Evolutionary conservation across 768 basidiomycete genomes (phyloP), one percentile per base, ranked within the genome.

Genomic region (Leucocoprinus leucothites): DNA sequence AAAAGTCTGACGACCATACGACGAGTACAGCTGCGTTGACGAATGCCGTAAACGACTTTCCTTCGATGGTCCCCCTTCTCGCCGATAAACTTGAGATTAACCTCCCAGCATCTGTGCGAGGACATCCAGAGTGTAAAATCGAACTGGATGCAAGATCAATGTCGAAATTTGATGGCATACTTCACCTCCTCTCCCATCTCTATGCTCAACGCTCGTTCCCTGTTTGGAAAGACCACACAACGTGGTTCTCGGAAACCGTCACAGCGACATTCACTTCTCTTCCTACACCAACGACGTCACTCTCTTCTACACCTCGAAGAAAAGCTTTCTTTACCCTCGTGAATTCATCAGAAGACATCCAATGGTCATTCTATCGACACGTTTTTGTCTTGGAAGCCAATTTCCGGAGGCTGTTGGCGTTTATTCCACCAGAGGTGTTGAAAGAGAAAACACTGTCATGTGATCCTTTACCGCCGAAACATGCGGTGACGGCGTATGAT

Each of bases 161-260:
- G 16, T 63, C 72, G 0, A 65, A 72, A 14, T 64, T 79, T 22
- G 68, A 74, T 8, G 78, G 80, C 0, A 66, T 80, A 2, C 71
- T 93, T 0, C 88, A 97, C 60, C 81, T 97, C 7, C 79, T 98
- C 3, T 89, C 91, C 0, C 91, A 94, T 63, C 82, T 98, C 21
- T 98, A 98, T 67, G 90, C 81, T 3, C 82, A 87, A 41, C 87
- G 92, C 6, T 89, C 91, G 0, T 75, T 71, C 8, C 67, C 84
- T 0, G 67, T 96, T 2, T 98, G 94, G 94, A 98, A 95, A 73
- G 84, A 87, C 13, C 74, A 79, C 28, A 63, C 80, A 1, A 65
- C 77, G 0, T 98, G 94, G 94, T 84, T 97, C 61, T 64, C 79
- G 1, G 67, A 71, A n/a, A 85, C 83, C 1, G 72, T 87, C 43